Conservation (phyloP, 257 asterid species). For the Solanum bulbocastanum region DNA sequence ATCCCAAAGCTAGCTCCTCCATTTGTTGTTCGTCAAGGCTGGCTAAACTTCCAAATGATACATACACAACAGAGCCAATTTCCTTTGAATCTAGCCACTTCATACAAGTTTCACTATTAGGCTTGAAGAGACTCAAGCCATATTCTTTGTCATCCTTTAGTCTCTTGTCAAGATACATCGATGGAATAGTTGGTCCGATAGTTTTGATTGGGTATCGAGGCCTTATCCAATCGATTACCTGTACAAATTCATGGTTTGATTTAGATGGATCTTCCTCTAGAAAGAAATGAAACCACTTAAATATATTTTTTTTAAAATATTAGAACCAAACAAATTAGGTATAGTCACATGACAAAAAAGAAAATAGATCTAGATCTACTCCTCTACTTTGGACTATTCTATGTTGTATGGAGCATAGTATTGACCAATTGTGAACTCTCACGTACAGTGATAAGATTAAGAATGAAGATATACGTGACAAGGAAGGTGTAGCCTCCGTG, state of each 20-base stretch:
- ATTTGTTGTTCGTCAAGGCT: constrained; percentile 11
- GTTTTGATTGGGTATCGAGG: not conserved
- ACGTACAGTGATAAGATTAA: too few relatives aligned
- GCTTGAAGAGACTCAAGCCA: constrained; percentile 8
- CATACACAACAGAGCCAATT: not conserved
- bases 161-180: not conserved
- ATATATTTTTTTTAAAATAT: not conserved
- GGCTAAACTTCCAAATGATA: not conserved
- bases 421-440: not conserved
- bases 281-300: not conserved
- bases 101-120: constrained; percentile 2
- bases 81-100: not conserved
- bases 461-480: not conserved
- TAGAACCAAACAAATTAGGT: not conserved
- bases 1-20: constrained; percentile 17
- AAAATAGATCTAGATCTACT: not conserved
- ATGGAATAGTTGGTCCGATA: not conserved
- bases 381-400: not conserved
- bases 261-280: not conserved
- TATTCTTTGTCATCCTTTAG: constrained; percentile 1
- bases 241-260: not conserved
- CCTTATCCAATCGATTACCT: not conserved
- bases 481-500: too few relatives aligned
- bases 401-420: not conserved
- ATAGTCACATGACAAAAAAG: not conserved